These are phyloP conservation scores for Aureobasidium sp. DNA, from an alignment of 2,329 filamentous ascomycete genomes.

Conservation along the genomic window DNA sequence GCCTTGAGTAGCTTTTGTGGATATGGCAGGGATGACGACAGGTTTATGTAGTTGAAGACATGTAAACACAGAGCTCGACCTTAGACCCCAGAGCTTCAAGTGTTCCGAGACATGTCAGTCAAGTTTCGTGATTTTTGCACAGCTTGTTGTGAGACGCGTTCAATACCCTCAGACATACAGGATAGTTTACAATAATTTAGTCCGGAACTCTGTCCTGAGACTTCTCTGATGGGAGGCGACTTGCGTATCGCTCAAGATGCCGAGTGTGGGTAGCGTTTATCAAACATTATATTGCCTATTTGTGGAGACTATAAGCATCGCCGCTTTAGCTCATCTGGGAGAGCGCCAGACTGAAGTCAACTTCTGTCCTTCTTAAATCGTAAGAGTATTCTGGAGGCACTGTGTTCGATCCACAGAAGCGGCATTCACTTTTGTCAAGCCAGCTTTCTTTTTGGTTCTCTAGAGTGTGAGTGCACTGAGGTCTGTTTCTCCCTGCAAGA, in stretches of 20 bases:
- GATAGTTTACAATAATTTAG: not conserved
- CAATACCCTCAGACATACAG: not conserved
- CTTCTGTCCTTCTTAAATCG: not conserved
- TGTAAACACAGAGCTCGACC: slow-evolving; percentile 3
- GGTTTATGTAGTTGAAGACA: not conserved
- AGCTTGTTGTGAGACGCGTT: too few relatives aligned
- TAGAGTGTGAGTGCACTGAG: too few relatives aligned
- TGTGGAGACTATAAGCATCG: too few relatives aligned
- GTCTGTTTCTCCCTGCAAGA: not conserved
- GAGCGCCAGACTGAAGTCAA: slow-evolving; percentile 15
- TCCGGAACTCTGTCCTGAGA: not conserved
- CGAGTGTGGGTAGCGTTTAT: too few relatives aligned
- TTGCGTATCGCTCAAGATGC: too few relatives aligned
- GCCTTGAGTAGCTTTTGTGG: too few relatives aligned
- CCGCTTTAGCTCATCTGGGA: slow-evolving; percentile 14
- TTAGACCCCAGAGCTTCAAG: not conserved
- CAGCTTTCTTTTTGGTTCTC: not conserved
- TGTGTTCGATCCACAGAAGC: slow-evolving; percentile 15
- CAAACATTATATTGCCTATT: too few relatives aligned
- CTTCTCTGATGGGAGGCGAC: not conserved
- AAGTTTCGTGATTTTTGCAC: not conserved
- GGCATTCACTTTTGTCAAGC: not conserved
- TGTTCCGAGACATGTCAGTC: not conserved
- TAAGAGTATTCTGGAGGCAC: slow-evolving; percentile 11
- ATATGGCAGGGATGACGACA: not conserved